phyloP scores from a whole-genome alignment of 1,139 yeast species.

The Hansenula sp. region DNA sequence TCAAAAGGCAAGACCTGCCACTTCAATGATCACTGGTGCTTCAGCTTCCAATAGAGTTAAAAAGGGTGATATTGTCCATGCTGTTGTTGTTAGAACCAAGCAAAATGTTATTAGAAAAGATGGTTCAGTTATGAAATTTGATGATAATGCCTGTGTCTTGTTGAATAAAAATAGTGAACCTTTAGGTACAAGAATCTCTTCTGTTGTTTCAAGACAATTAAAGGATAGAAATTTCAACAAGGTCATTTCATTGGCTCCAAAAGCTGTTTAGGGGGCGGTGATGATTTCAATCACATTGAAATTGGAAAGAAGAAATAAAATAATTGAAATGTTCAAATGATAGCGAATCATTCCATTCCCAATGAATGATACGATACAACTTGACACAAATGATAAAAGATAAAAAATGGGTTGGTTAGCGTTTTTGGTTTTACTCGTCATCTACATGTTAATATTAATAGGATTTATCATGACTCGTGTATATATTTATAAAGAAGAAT shows the following conservation, averaged over 20 bases:
- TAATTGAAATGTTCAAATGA: neutral
- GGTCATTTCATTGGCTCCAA: constrained; percentile 88
- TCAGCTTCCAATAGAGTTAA: constrained; percentile 78
- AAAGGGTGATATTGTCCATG: constrained; percentile 95
- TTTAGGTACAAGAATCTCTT: constrained; percentile 87
- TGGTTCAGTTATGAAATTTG: constrained; percentile 84
- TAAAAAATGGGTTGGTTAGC: neutral
- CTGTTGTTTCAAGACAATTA: constrained; percentile 90
- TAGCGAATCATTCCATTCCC: too few relatives aligned
- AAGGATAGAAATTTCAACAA: constrained; percentile 82
- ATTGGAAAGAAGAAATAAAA: constrained; percentile 1
- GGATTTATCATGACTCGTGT: constrained; percentile 5
- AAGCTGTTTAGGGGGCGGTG: constrained; percentile 41
- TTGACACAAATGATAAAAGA: too few relatives aligned
- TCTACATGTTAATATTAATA: neutral
- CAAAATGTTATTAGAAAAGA: constrained; percentile 83
- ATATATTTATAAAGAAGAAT: constrained; percentile 6
- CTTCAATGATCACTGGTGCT: constrained; percentile 61
- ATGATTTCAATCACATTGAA: too few relatives aligned
- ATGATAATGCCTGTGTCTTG: constrained; percentile 96
- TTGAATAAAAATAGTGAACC: constrained; percentile 89
- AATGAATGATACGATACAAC: too few relatives aligned
- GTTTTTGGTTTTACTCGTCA: neutral
- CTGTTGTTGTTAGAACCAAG: constrained; percentile 90
- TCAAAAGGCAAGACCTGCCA: constrained; percentile 79